Evolutionary conservation across 2,329 filamentous ascomycete species (phyloP).

Genomic region (Ophiostoma australiae): DNA sequence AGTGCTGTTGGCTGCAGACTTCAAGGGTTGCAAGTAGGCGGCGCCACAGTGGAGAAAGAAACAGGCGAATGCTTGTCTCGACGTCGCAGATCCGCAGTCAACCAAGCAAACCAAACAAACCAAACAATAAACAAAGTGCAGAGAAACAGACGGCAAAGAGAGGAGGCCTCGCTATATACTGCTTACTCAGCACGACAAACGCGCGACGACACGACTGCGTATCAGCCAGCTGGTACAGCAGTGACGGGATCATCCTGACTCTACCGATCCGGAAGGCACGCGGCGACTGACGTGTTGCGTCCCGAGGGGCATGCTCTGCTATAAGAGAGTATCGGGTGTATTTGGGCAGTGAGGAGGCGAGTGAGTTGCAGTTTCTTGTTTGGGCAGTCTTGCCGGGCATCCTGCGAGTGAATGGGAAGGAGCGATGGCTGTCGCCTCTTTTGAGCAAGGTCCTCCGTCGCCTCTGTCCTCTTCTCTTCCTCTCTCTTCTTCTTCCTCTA

Average conservation of each 20-base stretch:
- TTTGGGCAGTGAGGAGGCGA: background rate
- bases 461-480: too few species aligned
- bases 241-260: background rate
- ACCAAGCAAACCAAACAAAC: background rate
- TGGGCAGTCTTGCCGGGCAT: background rate
- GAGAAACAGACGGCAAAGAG: too few species aligned
- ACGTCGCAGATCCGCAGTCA: background rate
- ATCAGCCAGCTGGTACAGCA: too few species aligned
- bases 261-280: background rate
- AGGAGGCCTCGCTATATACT: background rate
- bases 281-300: background rate
- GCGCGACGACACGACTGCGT: background rate
- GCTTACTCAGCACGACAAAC: background rate
- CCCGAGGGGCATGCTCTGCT: background rate
- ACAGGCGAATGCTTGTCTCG: conserved; percentile 7
- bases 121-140: too few species aligned
- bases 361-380: background rate
- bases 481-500: background rate
- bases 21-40: too few species aligned
- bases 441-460: too few species aligned
- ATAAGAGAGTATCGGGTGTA: too few species aligned
- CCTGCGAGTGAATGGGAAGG: background rate
- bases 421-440: background rate
- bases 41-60: background rate
- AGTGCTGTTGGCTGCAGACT: background rate